Evolutionary conservation across 202 grass and related monocot genomes (phyloP), one percentile per base, ranked within the genome.

Genomic region (Carex sylvatica): DNA sequence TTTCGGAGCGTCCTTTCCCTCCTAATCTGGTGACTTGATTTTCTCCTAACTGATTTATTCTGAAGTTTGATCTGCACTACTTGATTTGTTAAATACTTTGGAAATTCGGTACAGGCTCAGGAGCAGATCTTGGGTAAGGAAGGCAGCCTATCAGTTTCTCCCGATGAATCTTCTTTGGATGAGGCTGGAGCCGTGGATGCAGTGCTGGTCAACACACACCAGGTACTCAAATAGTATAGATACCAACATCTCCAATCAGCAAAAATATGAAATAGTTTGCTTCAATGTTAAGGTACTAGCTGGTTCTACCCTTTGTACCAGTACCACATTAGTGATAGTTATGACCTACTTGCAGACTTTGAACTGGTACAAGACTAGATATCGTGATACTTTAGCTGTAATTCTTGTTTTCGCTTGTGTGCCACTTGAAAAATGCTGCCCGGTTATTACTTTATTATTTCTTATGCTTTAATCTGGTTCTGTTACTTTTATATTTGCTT

Each of bases 131-230:
- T 59, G 47, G 88, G 85, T 24, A 95, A 88, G 73, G 89, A 93
- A 84, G 79, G 84, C 24, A 82, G 85, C 40, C 36, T n/a, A 18
- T 28, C 58, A 8, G 65, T 94, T 69, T 86, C 89, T 59, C 83
- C 87, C 35, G 71, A 95, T 86, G 91, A 93, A 54, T 87, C 84
- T 52, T 56, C 86, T 84, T 83, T 87, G 18, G 91, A 95, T 82
- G 89, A 95, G 61, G 89, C 84, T 19, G 89, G 84, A 76, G 86
- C 89, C 30, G 88, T 89, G 84, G 92, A 95, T 92, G 92, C 89
- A 3, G 89, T 95, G 80, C 90, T 98, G 83, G 88, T 95, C 55
- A 98, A 98, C 80, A 98, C 92, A 38, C 96, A 98, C 67, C 96
- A 98, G 92, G 96, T 94, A 82, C 35, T 65, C 38, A 31, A 19